These are phyloP conservation scores for Hypholoma sublateritium DNA, from an alignment of 768 basidiomycete species.

Conservation along the genomic window DNA sequence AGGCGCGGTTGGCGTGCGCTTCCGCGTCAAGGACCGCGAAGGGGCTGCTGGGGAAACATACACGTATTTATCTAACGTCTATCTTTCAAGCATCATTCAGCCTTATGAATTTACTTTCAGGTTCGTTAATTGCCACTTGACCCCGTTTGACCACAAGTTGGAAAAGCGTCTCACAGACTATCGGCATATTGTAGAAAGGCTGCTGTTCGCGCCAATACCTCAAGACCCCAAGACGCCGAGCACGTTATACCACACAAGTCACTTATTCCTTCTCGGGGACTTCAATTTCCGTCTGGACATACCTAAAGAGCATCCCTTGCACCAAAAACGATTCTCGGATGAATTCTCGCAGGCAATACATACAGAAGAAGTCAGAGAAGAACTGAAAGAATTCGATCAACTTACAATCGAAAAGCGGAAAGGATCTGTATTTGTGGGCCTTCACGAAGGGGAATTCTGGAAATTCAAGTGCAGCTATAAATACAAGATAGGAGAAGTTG, in stretches of 20 bases:
- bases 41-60: conserved; percentile 68
- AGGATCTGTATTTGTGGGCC: conserved; percentile 65
- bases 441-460: conserved; percentile 88
- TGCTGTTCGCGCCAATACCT: conserved; percentile 68
- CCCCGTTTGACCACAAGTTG: conserved; percentile 73
- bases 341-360: conserved; percentile 44
- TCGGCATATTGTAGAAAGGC: conserved; percentile 72
- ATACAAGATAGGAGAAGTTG: conserved; percentile 76
- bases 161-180: conserved; percentile 73
- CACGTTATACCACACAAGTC: conserved; percentile 81
- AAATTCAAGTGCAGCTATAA: conserved; percentile 92
- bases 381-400: conserved; percentile 73
- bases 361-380: conserved; percentile 52
- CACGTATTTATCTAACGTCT: conserved; percentile 59
- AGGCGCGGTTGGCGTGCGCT: conserved; percentile 86
- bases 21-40: conserved; percentile 63
- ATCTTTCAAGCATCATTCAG: not conserved
- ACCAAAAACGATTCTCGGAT: conserved; percentile 25
- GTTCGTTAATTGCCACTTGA: conserved; percentile 91
- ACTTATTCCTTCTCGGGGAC: conserved; percentile 92
- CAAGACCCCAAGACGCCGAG: conserved; percentile 39
- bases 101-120: conserved; percentile 38
- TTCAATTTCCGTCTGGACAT: conserved; percentile 86
- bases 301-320: conserved; percentile 53
- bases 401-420: conserved; percentile 61